Evolutionary conservation across 2,329 filamentous ascomycete genomes (phyloP), one percentile per base, ranked within the genome.

Genomic region (Rhynchosporium secalis): DNA sequence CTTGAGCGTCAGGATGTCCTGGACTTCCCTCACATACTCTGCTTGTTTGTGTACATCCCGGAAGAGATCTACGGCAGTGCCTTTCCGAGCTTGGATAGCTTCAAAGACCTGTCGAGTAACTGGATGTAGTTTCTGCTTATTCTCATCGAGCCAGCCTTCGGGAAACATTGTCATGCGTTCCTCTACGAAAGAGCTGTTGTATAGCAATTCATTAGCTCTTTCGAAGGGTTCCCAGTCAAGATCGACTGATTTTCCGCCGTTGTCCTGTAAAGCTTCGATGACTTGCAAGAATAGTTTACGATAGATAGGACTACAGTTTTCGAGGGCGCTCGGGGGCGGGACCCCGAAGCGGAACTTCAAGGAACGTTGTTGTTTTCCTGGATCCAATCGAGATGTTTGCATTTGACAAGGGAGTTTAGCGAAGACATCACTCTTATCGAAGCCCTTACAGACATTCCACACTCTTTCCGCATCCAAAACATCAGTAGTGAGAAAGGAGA

Each of bases 121-220:
- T 1, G 82, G 81, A 66, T 84, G 80, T 12, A 84, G 73, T 1
- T 76, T 71, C 1, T 73, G 67, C 72, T 83, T 85, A 66, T 83
- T 79, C 29, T 79, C 72, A 2, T 78, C 72, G 36, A 75, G 68
- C 8, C 81, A 71, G 0, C 69, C 70, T 56, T 80, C 81, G 0
- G 71, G 70, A 8, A 72, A 62, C 10, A 69, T 71, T 75, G 70
- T 81, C 5, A 84, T 73, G 20, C 82, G 75, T 68, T 85, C 81
- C 2, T 77, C 76, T 1, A 85, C 80, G 60, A 84, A 79, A 0
- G 80, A 78, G 4, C 80, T 78, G 45, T 80, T 77, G 69, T 85
- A 85, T 3, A 85, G 74, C 4, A 85, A 74, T 56, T 79, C 75
- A 9, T 78, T 81, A 0, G 79, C 81, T 47, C 75, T 76, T 51